Evolutionary conservation across 371 early-diverging fungal genomes (phyloP).

Genomic region (Coelomomyces lativittatus): DNA sequence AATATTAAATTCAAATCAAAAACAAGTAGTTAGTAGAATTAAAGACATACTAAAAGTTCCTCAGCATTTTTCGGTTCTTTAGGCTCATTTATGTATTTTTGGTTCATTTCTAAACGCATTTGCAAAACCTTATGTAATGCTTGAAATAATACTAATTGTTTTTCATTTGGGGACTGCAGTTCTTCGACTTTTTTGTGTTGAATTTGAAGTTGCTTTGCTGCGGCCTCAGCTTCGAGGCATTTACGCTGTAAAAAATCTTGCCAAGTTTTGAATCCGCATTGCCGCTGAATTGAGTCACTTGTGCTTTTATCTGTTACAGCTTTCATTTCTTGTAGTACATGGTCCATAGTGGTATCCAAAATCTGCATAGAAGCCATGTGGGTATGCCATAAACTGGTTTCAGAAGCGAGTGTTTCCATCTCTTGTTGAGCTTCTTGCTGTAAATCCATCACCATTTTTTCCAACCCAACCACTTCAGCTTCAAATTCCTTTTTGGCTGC

Average conservation of each 20-base stretch:
- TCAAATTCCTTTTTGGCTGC: constrained; percentile 24
- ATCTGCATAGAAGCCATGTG: constrained; percentile 14
- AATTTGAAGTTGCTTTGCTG: constrained; percentile 11
- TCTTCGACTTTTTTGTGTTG: constrained; percentile 17
- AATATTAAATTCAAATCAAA: no score
- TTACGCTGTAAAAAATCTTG: constrained; percentile 22
- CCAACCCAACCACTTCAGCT: constrained; percentile 21
- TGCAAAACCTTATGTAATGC: background rate
- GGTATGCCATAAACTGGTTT: background rate
- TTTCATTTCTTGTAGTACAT: constrained; percentile 33
- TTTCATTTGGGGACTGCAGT: background rate
- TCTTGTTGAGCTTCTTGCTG: constrained; percentile 11
- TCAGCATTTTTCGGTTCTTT: background rate
- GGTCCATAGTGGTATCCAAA: constrained; percentile 5
- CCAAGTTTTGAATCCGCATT: constrained; percentile 31
- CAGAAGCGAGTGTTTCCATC: background rate
- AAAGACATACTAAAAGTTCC: background rate
- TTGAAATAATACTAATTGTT: background rate
- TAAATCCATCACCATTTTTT: constrained; percentile 1
- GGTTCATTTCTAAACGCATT: background rate
- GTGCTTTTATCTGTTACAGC: constrained; percentile 27
- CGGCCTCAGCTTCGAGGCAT: constrained; percentile 18
- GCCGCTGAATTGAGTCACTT: constrained; percentile 13
- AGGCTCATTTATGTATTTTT: background rate
- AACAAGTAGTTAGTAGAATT: no score